These are phyloP conservation scores for Chrysopogon serrulatus DNA, from an alignment of 176 grass and related monocot genomes.

Conservation along the genomic window DNA sequence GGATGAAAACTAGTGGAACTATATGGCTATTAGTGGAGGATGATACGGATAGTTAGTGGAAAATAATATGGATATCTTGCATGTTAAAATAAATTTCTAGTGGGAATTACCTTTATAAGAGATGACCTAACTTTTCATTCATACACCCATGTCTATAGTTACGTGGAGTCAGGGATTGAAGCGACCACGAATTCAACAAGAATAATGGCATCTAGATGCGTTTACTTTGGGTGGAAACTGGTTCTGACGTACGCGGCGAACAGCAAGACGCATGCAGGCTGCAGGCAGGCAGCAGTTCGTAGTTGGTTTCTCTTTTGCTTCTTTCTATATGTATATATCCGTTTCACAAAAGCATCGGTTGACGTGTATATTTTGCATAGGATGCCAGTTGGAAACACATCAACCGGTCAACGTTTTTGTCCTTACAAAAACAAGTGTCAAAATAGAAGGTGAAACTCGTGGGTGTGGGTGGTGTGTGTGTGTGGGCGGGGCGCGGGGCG, in stretches of 20 bases:
- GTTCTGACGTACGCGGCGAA: constrained; percentile 6
- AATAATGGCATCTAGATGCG: neutral
- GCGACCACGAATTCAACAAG: neutral
- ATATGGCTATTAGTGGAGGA: too few species aligned
- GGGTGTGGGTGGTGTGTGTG: too few species aligned
- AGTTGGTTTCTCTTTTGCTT: neutral
- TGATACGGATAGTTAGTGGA: too few species aligned
- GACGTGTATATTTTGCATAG: neutral
- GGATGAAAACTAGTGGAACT: too few species aligned
- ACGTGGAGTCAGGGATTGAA: neutral
- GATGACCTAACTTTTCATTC: too few species aligned
- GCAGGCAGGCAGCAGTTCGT: neutral
- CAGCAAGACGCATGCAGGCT: neutral
- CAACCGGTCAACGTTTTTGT: too few species aligned
- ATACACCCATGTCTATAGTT: neutral
- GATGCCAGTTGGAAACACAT: neutral
- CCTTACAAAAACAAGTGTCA: neutral
- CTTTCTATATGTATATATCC: neutral
- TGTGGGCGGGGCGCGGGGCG: too few species aligned
- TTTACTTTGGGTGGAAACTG: neutral
- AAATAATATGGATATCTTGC: too few species aligned
- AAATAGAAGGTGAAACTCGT: neutral
- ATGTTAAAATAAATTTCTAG: too few species aligned
- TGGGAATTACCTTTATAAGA: too few species aligned
- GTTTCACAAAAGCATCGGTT: neutral